Evolutionary conservation across 805 yeast genomes (phyloP).

Genomic region (Starmerella vitae): DNA sequence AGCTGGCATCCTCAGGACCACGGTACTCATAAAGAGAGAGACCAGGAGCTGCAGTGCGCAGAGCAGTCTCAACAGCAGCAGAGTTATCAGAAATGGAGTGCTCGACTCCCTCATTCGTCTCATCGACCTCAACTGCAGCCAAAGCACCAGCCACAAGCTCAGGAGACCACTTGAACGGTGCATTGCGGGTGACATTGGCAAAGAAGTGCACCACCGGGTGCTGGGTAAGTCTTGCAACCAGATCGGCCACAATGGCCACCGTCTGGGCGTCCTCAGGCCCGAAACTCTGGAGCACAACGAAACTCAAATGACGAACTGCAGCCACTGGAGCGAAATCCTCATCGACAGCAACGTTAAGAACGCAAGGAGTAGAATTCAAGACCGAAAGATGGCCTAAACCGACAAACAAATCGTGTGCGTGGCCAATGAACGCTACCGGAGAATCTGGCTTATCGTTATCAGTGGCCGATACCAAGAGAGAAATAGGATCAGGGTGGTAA

Average conservation of each 20-base stretch:
- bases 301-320: slow-evolving; percentile 58
- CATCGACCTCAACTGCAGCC: slow-evolving; percentile 13
- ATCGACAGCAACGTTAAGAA: slow-evolving; percentile 18
- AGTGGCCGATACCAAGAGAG: slow-evolving; percentile 9
- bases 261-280: slow-evolving; percentile 39
- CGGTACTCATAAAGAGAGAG: slow-evolving; percentile 34
- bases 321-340: slow-evolving; percentile 58
- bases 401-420: slow-evolving; percentile 14
- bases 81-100: background rate
- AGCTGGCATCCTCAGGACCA: slow-evolving; percentile 33
- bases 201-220: slow-evolving; percentile 65
- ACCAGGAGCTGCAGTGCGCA: slow-evolving; percentile 27
- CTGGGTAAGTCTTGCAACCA: slow-evolving; percentile 36
- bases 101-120: slow-evolving; percentile 4
- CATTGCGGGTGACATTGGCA: slow-evolving; percentile 17
- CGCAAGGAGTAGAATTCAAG: slow-evolving; percentile 13
- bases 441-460: slow-evolving; percentile 1
- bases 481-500: slow-evolving; percentile 15
- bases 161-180: slow-evolving; percentile 19
- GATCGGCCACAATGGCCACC: slow-evolving; percentile 45
- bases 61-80: slow-evolving; percentile 24
- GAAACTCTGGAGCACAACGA: slow-evolving; percentile 56
- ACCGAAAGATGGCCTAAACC: slow-evolving; percentile 19
- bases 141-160: slow-evolving; percentile 20
- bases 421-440: slow-evolving; percentile 14